Evolutionary conservation across 371 early-diverging fungal species (phyloP), one percentile per base, ranked within the genome.

Genomic region (Rhizopus stolonifer): DNA sequence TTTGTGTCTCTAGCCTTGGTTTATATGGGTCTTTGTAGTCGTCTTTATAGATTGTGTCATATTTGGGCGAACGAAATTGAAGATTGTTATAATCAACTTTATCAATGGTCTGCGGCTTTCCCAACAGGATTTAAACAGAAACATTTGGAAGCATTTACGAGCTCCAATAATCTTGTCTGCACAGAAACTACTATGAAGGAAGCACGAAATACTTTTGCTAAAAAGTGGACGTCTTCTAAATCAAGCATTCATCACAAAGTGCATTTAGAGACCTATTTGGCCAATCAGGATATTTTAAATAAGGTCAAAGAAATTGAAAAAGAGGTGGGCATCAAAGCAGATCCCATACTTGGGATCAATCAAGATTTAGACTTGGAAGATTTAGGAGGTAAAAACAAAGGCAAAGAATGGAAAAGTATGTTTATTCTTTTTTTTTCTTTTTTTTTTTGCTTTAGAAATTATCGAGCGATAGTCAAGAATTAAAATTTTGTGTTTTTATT

Each of bases 1-100:
- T 75, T 69, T 63, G 60, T 66, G n/a, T 60, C 65, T 1, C 33
- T 71, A 17, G 64, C 67, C 1, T 17, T 75, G 6, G 69, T 67
- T 2, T 61, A 58, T 39, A 75, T 75, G 69, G 61, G 64, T 17
- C 38, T 67, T 3, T 62, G 58, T 17, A 69, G 70, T 58, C 56
- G 76, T 33, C 56, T 75, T 2, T 71, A 62, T 52, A 43, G 50
- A 10, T 22, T 71, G 10, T 48, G 58, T 42, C 59, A 62, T 21
- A 43, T 42, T 10, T 71, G 67, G 70, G 33, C 57, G 2, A 57
- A 38, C 9, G 63, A 71, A 21, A 46, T 75, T 10, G 65, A 71
- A 48, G 61, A 67, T 15, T 72, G 72, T 22, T 75, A 71, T 46
- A 43, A 65, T 11, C 29, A 67, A 29, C 42, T 75, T 0, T 64